phyloP scores from a whole-genome alignment of 2,329 filamentous ascomycete species.

The Myriosclerotinia duriaeana region DNA sequence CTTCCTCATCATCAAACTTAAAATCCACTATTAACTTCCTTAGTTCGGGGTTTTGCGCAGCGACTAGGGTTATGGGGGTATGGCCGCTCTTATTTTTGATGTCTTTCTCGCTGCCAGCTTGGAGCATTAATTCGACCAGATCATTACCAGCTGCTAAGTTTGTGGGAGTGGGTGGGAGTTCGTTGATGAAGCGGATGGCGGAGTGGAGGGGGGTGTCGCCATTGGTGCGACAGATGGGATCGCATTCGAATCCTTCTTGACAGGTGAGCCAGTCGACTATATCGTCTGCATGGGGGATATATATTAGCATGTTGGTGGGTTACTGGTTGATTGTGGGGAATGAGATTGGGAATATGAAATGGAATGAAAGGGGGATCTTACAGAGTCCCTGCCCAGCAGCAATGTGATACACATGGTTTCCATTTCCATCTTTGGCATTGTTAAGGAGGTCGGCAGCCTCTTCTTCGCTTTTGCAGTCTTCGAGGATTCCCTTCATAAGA shows the following conservation, averaged over 20 bases:
- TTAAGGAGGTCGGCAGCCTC: conserved; percentile 80
- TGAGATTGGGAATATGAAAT: not conserved
- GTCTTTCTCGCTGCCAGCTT: conserved; percentile 68
- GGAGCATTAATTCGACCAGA: conserved; percentile 76
- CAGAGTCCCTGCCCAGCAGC: conserved; percentile 84
- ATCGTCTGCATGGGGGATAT: conserved; percentile 56
- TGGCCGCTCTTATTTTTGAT: conserved; percentile 72
- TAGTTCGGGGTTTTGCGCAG: conserved; percentile 65
- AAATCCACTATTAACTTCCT: conserved; percentile 58
- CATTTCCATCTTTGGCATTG: conserved; percentile 78
- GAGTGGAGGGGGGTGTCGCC: conserved; percentile 78
- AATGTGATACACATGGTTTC: conserved; percentile 86
- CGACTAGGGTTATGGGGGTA: conserved; percentile 69
- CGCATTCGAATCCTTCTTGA: conserved; percentile 49
- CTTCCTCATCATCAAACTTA: conserved; percentile 23
- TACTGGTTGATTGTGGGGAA: not conserved
- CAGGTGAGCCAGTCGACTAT: conserved; percentile 80
- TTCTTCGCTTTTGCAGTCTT: conserved; percentile 53
- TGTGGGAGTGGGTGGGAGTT: conserved; percentile 53
- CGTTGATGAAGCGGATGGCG: conserved; percentile 75
- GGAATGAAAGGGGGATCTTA: conserved; percentile 46
- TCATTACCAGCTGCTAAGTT: conserved; percentile 59
- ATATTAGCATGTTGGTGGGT: not conserved
- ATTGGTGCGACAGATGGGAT: not conserved
- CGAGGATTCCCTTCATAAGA: conserved; percentile 73